Base-by-base conservation (phyloP, 495 filamentous ascomycete species). In the Sporormia fimetaria region DNA sequence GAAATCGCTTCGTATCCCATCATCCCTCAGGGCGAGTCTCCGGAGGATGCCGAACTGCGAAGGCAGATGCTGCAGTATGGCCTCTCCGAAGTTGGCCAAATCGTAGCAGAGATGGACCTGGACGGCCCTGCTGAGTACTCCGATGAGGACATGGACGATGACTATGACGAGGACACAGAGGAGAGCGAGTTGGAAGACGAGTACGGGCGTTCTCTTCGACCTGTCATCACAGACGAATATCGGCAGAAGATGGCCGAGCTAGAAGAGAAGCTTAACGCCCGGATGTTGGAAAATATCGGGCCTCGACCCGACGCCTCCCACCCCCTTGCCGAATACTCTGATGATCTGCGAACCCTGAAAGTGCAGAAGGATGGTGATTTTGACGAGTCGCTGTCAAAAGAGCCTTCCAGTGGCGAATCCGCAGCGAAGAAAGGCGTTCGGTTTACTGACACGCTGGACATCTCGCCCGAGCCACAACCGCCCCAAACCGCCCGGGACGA, bases 21-120 rank as follows among this genome's bases (percentile, higher is more conserved):
- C 15, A 52, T 66, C 4, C 67, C 68, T 28, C 42, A 74, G 0
- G 67, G 82, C 38, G 92, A 98, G 52, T 74, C 82, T 0, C 59
- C 67, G 3, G 87, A 93, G 47, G 87, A 93, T 55, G 78, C 82
- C 7, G 65, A 66, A n/a, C 60, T 93, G 2, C 81, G 92, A 8
- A 74, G 79, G 38, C 76, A 95, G 49, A 96, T 98, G 90, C 62
- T 95, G n/a, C 67, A 81, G 44, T 96, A 95, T 52, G 78, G 78
- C 32, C 73, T 90, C 58, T 60, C 75, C 30, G 87, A 94, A 50
- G 76, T 98, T 38, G 83, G 83, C 1, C 73, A 83, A 17, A 81
- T 98, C 2, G 88, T 98, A 5, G 88, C 88, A n/a, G 86, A 95
- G 63, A 67, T 98, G 22, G 73, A 90, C 40, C 56, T 98, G 9